phyloP scores from a whole-genome alignment of 129 eudicot species.

The Arctium lappa region DNA sequence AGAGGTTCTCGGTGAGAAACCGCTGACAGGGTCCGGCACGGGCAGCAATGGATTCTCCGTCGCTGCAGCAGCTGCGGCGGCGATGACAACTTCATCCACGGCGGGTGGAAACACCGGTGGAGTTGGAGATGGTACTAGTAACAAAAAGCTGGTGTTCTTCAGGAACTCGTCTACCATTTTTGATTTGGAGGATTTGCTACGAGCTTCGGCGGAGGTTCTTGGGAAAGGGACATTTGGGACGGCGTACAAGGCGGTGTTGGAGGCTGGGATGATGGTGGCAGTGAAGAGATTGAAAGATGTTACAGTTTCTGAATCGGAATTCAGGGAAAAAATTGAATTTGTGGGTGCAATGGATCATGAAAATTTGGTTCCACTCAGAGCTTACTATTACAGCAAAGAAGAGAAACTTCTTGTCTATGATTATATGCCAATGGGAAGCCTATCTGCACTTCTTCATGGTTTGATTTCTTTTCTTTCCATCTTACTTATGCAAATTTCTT shows the following conservation, averaged over 20 bases:
- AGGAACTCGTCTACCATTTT: conserved; percentile 47
- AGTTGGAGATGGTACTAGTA: conserved; percentile 27
- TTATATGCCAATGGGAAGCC: conserved; percentile 95
- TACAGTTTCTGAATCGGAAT: conserved; percentile 52
- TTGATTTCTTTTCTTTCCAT: conserved; percentile 10
- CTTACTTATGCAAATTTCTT: not conserved
- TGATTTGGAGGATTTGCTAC: conserved; percentile 86
- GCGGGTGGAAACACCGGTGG: conserved; percentile 23
- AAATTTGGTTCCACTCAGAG: conserved; percentile 85
- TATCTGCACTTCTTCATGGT: conserved; percentile 95
- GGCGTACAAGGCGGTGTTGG: conserved; percentile 88
- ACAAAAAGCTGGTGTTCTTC: conserved; percentile 68
- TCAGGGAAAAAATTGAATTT: conserved; percentile 72
- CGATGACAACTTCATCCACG: conserved; percentile 28
- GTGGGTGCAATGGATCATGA: conserved; percentile 89
- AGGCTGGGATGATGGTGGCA: conserved; percentile 76
- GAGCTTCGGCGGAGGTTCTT: conserved; percentile 94
- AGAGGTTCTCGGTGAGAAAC: conserved; percentile 45
- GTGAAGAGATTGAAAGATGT: conserved; percentile 97
- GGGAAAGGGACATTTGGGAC: conserved; percentile 95
- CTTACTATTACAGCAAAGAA: conserved; percentile 80
- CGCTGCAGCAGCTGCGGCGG: conserved; percentile 58
- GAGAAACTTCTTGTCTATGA: conserved; percentile 94
- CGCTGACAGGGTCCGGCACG: conserved; percentile 33
- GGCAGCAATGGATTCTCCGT: conserved; percentile 52